Base-by-base conservation (phyloP, 257 asterid genomes). In the Thymus mandschuricus region DNA sequence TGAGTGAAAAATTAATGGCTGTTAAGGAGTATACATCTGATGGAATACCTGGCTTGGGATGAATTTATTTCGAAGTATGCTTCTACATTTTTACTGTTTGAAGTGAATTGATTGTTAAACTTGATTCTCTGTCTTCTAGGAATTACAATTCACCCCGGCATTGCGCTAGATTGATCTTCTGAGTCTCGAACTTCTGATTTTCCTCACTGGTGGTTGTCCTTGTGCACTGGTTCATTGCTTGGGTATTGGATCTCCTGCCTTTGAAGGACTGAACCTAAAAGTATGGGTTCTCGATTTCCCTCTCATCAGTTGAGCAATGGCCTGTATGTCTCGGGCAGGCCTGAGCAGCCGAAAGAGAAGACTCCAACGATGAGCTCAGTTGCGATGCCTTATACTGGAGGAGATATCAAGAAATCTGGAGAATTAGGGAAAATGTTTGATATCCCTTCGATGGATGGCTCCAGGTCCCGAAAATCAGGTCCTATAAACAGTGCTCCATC, bases 391-490 rank as follows among this genome's bases (percentile, higher is more conserved):
- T 90, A 90, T 62, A 90, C 96, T 13, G 97, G 97, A 6, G 97
- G 97, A 10, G 94, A 88, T 69, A 86, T 90, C 63, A 86, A 84
- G 66, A 90, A 79, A 60, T 90, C 97, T 10, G 97, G 97, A 9
- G 97, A 90, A 48, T 86, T 90, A 0, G 97, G 97, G 27, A 91
- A 88, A 76, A 91, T 91, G 97, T 87, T 82, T 30, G 96, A 87
- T 55, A 84, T 88, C 65, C 85, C 88, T 4, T 7, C 41, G 41
- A 64, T 44, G 48, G 92, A 87, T 45, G 81, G 83, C 54, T 84
- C 92, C 59, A 70, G 90, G 63, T 84, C 92, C 44, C 81, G 89
- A 64, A 86, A 86, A 81, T 86, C 92, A 49, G 92, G 92, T 31
- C 92, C 92, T n/a, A 81, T 86, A 41, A 86, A 61, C 72, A 79